These are phyloP conservation scores for Rhynchospora tenuis DNA, from an alignment of 176 grass and related monocot species.

Conservation along the genomic window DNA sequence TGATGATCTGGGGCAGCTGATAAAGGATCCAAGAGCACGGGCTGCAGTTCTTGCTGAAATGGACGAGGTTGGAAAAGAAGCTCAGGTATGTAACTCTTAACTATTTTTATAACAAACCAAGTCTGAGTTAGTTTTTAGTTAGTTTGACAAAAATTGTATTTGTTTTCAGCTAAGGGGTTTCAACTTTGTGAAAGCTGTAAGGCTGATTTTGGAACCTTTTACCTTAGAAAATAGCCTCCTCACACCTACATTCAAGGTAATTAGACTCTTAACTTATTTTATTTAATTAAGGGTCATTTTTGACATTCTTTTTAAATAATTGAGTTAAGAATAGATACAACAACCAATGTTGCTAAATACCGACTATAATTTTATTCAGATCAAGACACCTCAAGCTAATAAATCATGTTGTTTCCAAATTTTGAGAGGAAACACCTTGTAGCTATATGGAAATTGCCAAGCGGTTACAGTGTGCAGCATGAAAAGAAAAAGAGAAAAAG, in stretches of 20 bases:
- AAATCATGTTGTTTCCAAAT: slow-evolving; percentile 1
- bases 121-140: slow-evolving; percentile 4
- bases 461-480: neutral
- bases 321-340: neutral
- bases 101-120: neutral
- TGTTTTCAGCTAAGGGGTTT: slow-evolving; percentile 82
- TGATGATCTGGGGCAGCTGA: slow-evolving; percentile 57
- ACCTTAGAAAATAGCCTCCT: slow-evolving; percentile 87
- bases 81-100: slow-evolving; percentile 43
- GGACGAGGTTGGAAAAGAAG: slow-evolving; percentile 79
- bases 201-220: slow-evolving; percentile 71
- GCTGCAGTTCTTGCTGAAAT: slow-evolving; percentile 83
- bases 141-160: neutral
- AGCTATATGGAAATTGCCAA: slow-evolving; percentile 1
- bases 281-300: neutral
- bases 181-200: slow-evolving; percentile 76
- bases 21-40: slow-evolving; percentile 53
- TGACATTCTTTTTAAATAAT: neutral
- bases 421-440: slow-evolving; percentile 5
- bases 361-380: slow-evolving; percentile 24
- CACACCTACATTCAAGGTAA: slow-evolving; percentile 94
- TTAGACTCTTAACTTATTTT: slow-evolving; percentile 5
- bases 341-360: neutral
- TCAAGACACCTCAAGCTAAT: slow-evolving; percentile 82
- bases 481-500: neutral